phyloP scores from a whole-genome alignment of 768 basidiomycete genomes.

The Suillus decipiens region DNA sequence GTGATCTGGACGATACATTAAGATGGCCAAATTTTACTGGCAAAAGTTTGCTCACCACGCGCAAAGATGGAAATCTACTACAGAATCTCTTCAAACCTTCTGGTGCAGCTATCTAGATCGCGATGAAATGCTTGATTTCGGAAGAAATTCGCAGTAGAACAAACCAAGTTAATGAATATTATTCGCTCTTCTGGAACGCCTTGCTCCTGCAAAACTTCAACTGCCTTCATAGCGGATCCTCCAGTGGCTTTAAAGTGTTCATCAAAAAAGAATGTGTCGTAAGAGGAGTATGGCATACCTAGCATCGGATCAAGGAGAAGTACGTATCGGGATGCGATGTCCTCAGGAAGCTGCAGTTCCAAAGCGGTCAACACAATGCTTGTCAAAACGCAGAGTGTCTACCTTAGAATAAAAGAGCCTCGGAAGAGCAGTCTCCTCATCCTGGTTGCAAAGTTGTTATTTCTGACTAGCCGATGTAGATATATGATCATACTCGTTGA shows the following conservation, averaged over 20 bases:
- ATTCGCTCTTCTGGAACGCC: slow-evolving; percentile 95
- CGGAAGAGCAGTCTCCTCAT: slow-evolving; percentile 91
- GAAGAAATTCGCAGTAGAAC: slow-evolving; percentile 21
- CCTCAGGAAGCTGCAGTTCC: slow-evolving; percentile 77
- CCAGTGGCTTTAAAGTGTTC: slow-evolving; percentile 67
- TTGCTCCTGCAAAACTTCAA: slow-evolving; percentile 89
- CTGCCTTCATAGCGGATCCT: slow-evolving; percentile 96
- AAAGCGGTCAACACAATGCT: not conserved
- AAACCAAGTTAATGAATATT: slow-evolving; percentile 89
- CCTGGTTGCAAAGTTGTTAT: slow-evolving; percentile 45
- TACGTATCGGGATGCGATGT: slow-evolving; percentile 89
- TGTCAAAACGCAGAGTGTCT: slow-evolving; percentile 4
- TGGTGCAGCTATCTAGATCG: slow-evolving; percentile 76
- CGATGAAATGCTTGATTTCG: slow-evolving; percentile 4
- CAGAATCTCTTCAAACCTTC: slow-evolving; percentile 88
- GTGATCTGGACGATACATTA: slow-evolving; percentile 60
- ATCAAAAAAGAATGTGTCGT: too few relatives aligned
- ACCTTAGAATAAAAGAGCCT: slow-evolving; percentile 94
- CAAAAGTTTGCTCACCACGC: not conserved
- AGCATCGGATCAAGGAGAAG: slow-evolving; percentile 98
- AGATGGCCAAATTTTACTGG: not conserved
- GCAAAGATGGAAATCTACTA: slow-evolving; percentile 50
- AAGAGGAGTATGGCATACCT: slow-evolving; percentile 47
- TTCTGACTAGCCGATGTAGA: not conserved
- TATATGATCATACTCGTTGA: slow-evolving; percentile 65